Base-by-base conservation (phyloP, 2,329 filamentous ascomycete genomes). In the Trichophaea hybrida region DNA sequence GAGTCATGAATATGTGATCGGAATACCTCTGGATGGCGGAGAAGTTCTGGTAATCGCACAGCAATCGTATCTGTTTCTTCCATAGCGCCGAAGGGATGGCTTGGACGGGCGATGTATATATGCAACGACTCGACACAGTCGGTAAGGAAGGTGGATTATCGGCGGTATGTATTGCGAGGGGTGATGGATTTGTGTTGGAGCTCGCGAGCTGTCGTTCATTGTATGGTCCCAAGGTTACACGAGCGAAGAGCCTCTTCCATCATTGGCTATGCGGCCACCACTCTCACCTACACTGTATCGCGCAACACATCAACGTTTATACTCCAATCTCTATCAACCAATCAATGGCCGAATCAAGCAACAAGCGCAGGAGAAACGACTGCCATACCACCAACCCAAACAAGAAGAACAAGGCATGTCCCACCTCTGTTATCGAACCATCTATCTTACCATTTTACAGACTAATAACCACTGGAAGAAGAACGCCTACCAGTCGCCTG, bases 1-100 rank as follows among this genome's bases (percentile, higher is more conserved):
- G 46, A 10, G 10, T 50, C 46, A 10, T 33, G 10, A 35, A 6
- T 13, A 54, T 15, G 32, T n/a, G 13, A 15, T 51, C 13, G 34
- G 13, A 32, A n/a, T 65, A 68, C 68, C 71, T 98, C 93, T 2
- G 93, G 88, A 71, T 95, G 89, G 69, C 89, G 88, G 67, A 98
- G 83, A 63, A 97, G 82, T 77, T 97, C 91, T 66, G 89, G 82
- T 72, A 98, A 83, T 77, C 90, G 90, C 72, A 87, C 81, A 51
- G 80, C 80, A 64, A 78, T 74, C 60, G 75, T 71, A 64, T 76
- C 74, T 61, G 80, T 79, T 67, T 83, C 79, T 76, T 81, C 85
- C 82, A 80, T 87, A 60, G 67, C 40, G 40, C n/a, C 40, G 12
- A 17, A 46, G 40, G 24, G 40, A 46, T 46, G 40, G 40, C 24